Evolutionary conservation across 495 filamentous ascomycete species (phyloP).

Genomic region (Aspergillus panamensis): DNA sequence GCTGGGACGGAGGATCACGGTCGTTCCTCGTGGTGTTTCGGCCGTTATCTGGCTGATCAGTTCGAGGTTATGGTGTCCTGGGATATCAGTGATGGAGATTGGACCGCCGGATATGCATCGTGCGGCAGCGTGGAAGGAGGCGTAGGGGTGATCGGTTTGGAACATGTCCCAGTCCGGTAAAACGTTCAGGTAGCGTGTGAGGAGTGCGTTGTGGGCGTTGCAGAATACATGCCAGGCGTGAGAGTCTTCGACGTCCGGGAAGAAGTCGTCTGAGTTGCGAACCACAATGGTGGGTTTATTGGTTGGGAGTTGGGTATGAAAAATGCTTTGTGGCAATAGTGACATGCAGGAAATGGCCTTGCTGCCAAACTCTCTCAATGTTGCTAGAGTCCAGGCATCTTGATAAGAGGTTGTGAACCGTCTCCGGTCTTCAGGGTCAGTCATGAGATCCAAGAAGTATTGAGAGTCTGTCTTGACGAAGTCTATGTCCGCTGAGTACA

Average conservation of each 20-base stretch:
- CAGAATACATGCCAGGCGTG: slow-evolving; percentile 94
- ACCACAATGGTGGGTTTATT: slow-evolving; percentile 66
- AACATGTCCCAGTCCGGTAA: slow-evolving; percentile 99
- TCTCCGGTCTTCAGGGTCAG: slow-evolving; percentile 61
- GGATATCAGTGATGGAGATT: slow-evolving; percentile 88
- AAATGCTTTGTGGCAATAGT: slow-evolving; percentile 75
- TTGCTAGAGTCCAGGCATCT: slow-evolving; percentile 79
- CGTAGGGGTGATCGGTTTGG: slow-evolving; percentile 77
- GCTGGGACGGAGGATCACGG: slow-evolving; percentile 73
- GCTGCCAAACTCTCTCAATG: slow-evolving; percentile 69
- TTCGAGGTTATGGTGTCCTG: slow-evolving; percentile 70
- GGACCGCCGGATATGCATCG: slow-evolving; percentile 88
- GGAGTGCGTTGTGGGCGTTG: slow-evolving; percentile 86
- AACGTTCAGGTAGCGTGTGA: slow-evolving; percentile 70
- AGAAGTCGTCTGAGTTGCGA: slow-evolving; percentile 94
- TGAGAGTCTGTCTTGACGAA: slow-evolving; percentile 90
- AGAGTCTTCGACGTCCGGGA: slow-evolving; percentile 68
- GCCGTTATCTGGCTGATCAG: slow-evolving; percentile 77
- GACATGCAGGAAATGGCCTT: slow-evolving; percentile 92
- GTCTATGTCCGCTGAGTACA: slow-evolving; percentile 65
- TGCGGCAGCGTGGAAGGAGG: slow-evolving; percentile 81
- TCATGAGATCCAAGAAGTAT: slow-evolving; percentile 75
- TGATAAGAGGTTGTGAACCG: slow-evolving; percentile 70
- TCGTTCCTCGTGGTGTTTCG: slow-evolving; percentile 60
- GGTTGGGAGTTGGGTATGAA: slow-evolving; percentile 72